Conservation (phyloP, 129 eudicot genomes). For the Erigeron canadensis region DNA sequence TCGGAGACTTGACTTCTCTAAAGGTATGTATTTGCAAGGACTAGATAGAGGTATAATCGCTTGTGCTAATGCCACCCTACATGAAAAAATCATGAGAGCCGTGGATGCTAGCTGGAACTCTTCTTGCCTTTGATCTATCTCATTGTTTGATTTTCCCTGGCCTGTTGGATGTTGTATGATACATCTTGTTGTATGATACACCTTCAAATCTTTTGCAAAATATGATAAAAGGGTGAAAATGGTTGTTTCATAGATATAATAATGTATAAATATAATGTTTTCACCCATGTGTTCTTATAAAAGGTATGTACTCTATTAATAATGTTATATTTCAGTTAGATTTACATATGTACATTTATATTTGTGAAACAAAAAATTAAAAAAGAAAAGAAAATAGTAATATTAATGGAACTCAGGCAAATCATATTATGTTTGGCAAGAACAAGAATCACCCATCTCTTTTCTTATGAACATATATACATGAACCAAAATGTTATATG, state of each 20-base stretch:
- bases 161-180: slow-evolving; percentile 27
- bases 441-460: background rate
- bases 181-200: slow-evolving; percentile 24
- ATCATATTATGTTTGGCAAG: background rate
- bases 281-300: background rate
- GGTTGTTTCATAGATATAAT: slow-evolving; percentile 14
- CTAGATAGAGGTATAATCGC: slow-evolving; percentile 87
- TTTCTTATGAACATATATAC: slow-evolving; percentile 18
- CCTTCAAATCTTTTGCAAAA: background rate
- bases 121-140: slow-evolving; percentile 58
- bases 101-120: slow-evolving; percentile 98
- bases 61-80: slow-evolving; percentile 69
- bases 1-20: slow-evolving; percentile 63
- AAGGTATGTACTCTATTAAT: background rate
- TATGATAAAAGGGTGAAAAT: slow-evolving; percentile 2
- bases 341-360: too few relatives aligned
- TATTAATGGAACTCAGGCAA: background rate
- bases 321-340: background rate
- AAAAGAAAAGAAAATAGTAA: background rate
- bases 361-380: too few relatives aligned
- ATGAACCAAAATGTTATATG: slow-evolving; percentile 8
- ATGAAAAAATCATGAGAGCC: slow-evolving; percentile 70
- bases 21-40: slow-evolving; percentile 72
- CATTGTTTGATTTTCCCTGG: background rate
- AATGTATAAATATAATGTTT: slow-evolving; percentile 15